Conservation (phyloP, 306 rosid species). For the Fagus crenata region DNA sequence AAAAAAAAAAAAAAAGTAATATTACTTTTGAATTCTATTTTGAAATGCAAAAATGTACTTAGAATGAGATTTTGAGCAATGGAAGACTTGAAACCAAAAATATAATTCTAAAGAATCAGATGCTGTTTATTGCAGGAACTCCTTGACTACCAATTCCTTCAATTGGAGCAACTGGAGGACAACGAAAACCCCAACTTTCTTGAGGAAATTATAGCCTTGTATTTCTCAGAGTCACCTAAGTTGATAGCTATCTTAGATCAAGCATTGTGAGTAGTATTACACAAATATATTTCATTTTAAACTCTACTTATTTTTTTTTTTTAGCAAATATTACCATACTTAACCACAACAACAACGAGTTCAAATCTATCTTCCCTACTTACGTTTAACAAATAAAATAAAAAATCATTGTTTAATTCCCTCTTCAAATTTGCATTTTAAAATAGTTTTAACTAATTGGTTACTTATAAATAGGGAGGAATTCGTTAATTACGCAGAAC, state of each 20-base stretch:
- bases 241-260: slow-evolving; percentile 24
- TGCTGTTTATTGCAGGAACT: slow-evolving; percentile 20
- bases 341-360: not conserved
- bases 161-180: slow-evolving; percentile 36
- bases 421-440: too few species aligned
- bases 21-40: too few species aligned
- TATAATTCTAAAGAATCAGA: not conserved
- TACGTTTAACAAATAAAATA: too few species aligned
- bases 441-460: too few species aligned
- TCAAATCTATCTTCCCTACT: too few species aligned
- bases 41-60: too few species aligned
- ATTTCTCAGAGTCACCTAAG: slow-evolving; percentile 30
- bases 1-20: too few species aligned
- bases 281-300: not conserved
- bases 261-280: slow-evolving; percentile 31
- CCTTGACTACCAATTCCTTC: slow-evolving; percentile 18
- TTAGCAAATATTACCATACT: not conserved
- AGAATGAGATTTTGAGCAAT: too few species aligned
- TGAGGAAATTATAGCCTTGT: slow-evolving; percentile 35
- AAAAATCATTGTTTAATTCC: too few species aligned
- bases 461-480: slow-evolving; percentile 15
- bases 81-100: too few species aligned
- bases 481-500: not conserved
- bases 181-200: slow-evolving; percentile 33
- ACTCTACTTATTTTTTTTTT: too few species aligned